These are phyloP conservation scores for Sporobolomyces roseus DNA, from an alignment of 768 basidiomycete genomes.

Conservation along the genomic window DNA sequence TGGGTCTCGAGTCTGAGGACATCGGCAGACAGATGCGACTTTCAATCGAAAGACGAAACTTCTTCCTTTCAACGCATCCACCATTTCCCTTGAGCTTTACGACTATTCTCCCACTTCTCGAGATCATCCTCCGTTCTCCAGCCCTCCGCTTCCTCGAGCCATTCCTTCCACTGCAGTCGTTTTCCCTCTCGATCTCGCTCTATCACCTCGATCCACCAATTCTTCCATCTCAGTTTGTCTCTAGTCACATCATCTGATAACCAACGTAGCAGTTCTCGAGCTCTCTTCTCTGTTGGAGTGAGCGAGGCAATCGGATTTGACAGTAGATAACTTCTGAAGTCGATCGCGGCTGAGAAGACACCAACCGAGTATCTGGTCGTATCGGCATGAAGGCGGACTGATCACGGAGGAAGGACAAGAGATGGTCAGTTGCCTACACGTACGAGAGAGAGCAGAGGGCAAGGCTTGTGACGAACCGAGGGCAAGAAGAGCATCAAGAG, in stretches of 20 bases:
- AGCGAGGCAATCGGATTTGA: neutral
- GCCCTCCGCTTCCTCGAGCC: neutral
- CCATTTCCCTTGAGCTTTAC: too few species aligned
- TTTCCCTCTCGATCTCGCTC: neutral
- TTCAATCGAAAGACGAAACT: too few species aligned
- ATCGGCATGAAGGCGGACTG: neutral
- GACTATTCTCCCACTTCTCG: too few species aligned
- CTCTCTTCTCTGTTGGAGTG: neutral
- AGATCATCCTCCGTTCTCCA: too few species aligned
- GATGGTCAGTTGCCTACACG: neutral
- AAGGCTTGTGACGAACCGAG: neutral
- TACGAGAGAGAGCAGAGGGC: neutral
- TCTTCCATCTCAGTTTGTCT: neutral
- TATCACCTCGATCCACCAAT: neutral
- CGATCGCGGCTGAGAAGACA: neutral
- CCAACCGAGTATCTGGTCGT: neutral
- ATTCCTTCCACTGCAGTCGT: neutral
- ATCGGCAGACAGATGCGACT: too few species aligned
- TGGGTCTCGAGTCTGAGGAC: too few species aligned
- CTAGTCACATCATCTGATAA: neutral
- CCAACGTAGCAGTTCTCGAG: neutral
- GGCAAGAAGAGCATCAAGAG: neutral
- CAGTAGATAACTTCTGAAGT: neutral
- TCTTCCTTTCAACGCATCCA: too few species aligned
- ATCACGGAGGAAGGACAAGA: neutral